Conservation (phyloP, 169 alveolate species). For the Babesia ovata region DNA sequence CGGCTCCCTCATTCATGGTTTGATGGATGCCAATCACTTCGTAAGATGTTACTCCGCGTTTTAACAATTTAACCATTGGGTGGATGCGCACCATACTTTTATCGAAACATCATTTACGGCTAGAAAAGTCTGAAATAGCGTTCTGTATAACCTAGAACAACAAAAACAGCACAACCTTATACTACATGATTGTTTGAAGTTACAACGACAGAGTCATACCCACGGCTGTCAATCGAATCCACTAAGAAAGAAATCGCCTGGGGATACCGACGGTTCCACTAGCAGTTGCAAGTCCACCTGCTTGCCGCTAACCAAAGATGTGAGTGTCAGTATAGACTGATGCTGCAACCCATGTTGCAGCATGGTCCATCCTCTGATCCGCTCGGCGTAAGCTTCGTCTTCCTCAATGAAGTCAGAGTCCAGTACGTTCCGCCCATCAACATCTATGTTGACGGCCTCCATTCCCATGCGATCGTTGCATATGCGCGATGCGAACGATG, state of each 20-base stretch:
- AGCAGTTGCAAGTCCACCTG: constrained; percentile 16
- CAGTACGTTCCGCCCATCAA: constrained; percentile 41
- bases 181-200: too few species aligned
- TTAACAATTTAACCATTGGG: too few species aligned
- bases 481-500: constrained; percentile 16
- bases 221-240: background rate
- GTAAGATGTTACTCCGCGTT: too few species aligned
- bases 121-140: too few species aligned
- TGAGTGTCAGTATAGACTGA: constrained; percentile 50
- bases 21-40: too few species aligned
- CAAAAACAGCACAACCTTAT: too few species aligned
- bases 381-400: constrained; percentile 36
- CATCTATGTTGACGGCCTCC: constrained; percentile 36
- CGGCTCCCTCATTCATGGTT: too few species aligned
- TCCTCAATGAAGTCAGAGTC: constrained; percentile 53
- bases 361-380: constrained; percentile 5
- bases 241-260: background rate
- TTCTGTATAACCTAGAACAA: too few species aligned
- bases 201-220: too few species aligned
- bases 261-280: constrained; percentile 1
- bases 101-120: too few species aligned
- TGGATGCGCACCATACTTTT: too few species aligned
- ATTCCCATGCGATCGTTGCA: constrained; percentile 31
- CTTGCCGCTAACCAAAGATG: constrained; percentile 31
- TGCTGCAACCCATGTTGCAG: constrained; percentile 27